Conservation (phyloP, 805 yeast genomes). For the Suhomyces faveliae region DNA sequence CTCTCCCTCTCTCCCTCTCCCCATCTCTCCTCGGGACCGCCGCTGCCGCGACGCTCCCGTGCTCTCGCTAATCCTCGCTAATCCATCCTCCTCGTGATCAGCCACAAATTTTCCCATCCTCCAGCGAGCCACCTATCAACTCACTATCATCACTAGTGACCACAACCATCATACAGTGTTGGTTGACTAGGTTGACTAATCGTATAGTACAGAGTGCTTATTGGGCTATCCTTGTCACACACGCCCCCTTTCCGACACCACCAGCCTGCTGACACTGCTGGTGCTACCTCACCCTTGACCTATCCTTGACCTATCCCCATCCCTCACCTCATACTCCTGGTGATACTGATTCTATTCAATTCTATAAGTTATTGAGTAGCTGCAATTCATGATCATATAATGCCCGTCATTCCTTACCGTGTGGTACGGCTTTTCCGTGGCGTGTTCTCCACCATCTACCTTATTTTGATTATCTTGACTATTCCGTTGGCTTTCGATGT, state of each 20-base stretch:
- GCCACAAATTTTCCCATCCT: background rate
- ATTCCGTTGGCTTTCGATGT: constrained; percentile 92
- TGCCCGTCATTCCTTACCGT: constrained; percentile 6
- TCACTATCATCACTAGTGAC: background rate
- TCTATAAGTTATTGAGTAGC: too few species aligned
- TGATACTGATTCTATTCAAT: too few species aligned
- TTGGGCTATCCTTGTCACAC: too few species aligned
- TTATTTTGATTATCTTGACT: constrained; percentile 69
- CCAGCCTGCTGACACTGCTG: too few species aligned
- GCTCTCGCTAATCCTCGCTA: background rate
- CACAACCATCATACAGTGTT: too few species aligned
- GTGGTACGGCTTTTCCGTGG: constrained; percentile 26
- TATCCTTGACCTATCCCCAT: too few species aligned
- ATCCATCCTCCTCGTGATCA: background rate
- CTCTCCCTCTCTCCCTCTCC: background rate
- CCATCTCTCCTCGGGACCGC: background rate
- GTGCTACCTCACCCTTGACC: too few species aligned
- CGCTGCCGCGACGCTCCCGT: background rate
- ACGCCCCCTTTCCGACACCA: too few species aligned
- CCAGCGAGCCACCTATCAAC: background rate
- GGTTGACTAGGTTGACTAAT: too few species aligned
- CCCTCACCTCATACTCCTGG: too few species aligned
- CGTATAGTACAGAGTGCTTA: too few species aligned
- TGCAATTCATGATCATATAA: background rate
- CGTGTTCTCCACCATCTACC: constrained; percentile 56